Base-by-base conservation (phyloP, 768 basidiomycete genomes). In the Leccinum rimulosum region DNA sequence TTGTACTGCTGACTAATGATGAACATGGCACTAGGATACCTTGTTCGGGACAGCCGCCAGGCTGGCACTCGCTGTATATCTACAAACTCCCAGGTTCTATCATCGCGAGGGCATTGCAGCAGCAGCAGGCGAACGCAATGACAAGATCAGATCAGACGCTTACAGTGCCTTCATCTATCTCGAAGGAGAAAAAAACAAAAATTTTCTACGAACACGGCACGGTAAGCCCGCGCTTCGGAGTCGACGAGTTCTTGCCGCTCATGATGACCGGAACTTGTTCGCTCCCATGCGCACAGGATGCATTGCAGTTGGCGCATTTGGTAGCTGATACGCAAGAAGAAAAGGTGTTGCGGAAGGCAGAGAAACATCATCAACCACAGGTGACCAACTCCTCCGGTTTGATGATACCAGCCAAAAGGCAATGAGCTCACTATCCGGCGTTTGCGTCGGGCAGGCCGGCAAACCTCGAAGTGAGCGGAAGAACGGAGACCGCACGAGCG, bases 261-360 rank as follows among this genome's bases (percentile, higher is more conserved):
- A 51, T 66, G 64, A 64, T 69, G 63, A 63, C 60, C 56, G 57
- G 62, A 43, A 11, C 61, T 64, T 64, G 61, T 58, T 56, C 52
- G 56, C 52, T 59, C 58, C 57, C 55, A 60, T 56, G 43, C 51
- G 49, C 56, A 57, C 62, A 84, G 83, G 81, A 82, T 61, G 76
- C 77, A 6, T 62, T 82, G 58, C 70, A 69, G 53, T 68, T 84
- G 12, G 83, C 83, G n/a, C 64, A 72, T 59, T 76, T 76, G 38
- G 81, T 84, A 66, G 78, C 72, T n/a, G 67, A 66, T 35, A 66
- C 61, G 15, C 78, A 82, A 60, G 83, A 84, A 69, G 66, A 80
- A 64, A 82, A 77, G 56, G 61, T 73, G 6, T 67, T 70, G 53
- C 70, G 62, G 8, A 82, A 76, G 65, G 70, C 69, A 54, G 74